These are phyloP conservation scores for Parathielavia appendiculata DNA, from an alignment of 495 filamentous ascomycete species.

Conservation along the genomic window DNA sequence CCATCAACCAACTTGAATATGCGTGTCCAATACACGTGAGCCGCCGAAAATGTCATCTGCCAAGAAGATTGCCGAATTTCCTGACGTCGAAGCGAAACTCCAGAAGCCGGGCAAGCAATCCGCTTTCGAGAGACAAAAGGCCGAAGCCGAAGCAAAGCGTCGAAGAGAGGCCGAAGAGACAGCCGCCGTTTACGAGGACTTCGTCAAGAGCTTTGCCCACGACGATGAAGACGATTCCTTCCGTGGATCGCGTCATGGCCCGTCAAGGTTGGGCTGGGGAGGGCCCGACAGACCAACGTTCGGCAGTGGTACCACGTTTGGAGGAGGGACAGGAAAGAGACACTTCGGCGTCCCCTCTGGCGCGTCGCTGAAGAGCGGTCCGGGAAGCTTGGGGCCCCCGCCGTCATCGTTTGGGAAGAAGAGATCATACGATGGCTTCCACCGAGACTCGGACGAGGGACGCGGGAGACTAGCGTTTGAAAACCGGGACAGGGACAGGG, in stretches of 20 bases:
- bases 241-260: conserved; percentile 15
- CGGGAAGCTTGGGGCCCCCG: conserved; percentile 66
- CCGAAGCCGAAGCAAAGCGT: conserved; percentile 88
- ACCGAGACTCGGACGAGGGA: conserved; percentile 32
- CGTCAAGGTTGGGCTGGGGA: conserved; percentile 36
- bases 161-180: conserved; percentile 82
- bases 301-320: conserved; percentile 35
- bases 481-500: conserved; percentile 20
- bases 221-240: conserved; percentile 46
- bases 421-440: conserved; percentile 41
- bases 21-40: conserved; percentile 10
- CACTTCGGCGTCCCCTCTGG: conserved; percentile 39
- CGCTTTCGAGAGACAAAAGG: conserved; percentile 86
- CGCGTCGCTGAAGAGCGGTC: conserved; percentile 56
- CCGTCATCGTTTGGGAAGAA: conserved; percentile 48
- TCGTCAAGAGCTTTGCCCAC: conserved; percentile 83
- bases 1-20: conserved; percentile 17
- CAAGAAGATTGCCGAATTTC: conserved; percentile 56
- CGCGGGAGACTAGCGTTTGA: conserved; percentile 34
- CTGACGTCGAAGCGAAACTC: conserved; percentile 78
- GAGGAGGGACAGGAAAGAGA: conserved; percentile 41
- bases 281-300: conserved; percentile 30
- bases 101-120: conserved; percentile 81
- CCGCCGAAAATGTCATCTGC: conserved; percentile 37
- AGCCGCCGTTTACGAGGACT: conserved; percentile 83